Percentiles rank a stretch among this genome's conserved stretches.
Evolutionary conservation across 2,329 filamentous ascomycete genomes (phyloP).

Genomic region (Verticillium isaacii): DNA sequence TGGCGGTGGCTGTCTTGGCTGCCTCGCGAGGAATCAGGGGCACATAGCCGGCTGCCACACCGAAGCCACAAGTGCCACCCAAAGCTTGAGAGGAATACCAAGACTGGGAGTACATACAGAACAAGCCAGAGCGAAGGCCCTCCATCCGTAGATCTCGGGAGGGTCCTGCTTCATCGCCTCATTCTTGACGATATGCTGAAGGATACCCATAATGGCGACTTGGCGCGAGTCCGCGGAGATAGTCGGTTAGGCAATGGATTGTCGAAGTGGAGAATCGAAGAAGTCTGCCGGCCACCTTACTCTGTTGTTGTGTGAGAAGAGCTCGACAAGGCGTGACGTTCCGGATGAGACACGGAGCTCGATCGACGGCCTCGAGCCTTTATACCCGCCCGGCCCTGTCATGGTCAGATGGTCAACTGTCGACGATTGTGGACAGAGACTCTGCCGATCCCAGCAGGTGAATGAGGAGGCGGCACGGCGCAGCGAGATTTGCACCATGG

Average conservation of each 20-base stretch:
- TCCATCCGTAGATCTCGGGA: constrained; percentile 11
- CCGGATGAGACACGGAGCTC: not conserved
- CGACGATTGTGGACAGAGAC: not conserved
- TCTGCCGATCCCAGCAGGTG: not conserved
- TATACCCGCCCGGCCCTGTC: not conserved
- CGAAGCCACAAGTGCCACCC: too few species aligned
- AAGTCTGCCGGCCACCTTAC: not conserved
- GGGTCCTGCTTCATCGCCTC: constrained; percentile 12
- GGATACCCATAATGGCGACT: constrained; percentile 4
- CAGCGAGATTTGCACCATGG: not conserved
- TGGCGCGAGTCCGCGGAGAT: not conserved
- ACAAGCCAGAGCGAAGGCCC: constrained; percentile 10
- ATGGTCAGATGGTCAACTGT: not conserved
- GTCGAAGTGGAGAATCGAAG: not conserved
- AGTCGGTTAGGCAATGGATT: not conserved
- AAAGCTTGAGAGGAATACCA: not conserved
- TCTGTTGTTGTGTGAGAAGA: not conserved
- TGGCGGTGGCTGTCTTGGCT: too few species aligned
- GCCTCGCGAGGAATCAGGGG: too few species aligned
- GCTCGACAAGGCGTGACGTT: not conserved
- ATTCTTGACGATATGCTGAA: constrained; percentile 11
- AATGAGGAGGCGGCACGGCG: not conserved
- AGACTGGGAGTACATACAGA: not conserved
- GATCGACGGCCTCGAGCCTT: not conserved
- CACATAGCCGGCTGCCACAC: too few species aligned